Percentiles rank a stretch among this genome's conserved stretches.
Evolutionary conservation across 2,329 filamentous ascomycete genomes (phyloP).

Genomic region (Corynespora cassiicola): DNA sequence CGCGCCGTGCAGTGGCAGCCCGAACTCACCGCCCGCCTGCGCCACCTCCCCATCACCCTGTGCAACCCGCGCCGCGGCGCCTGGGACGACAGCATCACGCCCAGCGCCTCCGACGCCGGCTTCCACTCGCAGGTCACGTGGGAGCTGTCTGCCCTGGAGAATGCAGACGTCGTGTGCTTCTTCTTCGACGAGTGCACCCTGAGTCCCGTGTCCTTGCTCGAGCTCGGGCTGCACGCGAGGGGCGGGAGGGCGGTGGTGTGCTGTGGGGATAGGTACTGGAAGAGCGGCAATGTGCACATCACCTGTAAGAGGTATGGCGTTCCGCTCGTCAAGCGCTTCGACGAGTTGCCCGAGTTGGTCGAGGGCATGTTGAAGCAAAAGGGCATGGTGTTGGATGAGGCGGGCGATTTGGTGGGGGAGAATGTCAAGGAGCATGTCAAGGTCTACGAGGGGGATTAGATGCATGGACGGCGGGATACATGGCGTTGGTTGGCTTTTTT

Average conservation of each 20-base stretch:
- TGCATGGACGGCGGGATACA: no score
- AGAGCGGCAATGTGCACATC: slow-evolving; percentile 67
- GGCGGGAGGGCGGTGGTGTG: slow-evolving; percentile 60
- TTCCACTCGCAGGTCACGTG: slow-evolving; percentile 65
- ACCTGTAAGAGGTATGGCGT: slow-evolving; percentile 60
- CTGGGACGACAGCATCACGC: slow-evolving; percentile 63
- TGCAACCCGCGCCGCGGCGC: slow-evolving; percentile 63
- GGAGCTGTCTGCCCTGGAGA: slow-evolving; percentile 65
- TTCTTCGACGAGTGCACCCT: slow-evolving; percentile 61
- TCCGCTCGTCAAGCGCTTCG: slow-evolving; percentile 51
- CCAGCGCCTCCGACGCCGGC: slow-evolving; percentile 47
- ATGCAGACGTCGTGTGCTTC: slow-evolving; percentile 61
- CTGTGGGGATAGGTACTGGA: slow-evolving; percentile 60
- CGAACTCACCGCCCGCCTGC: slow-evolving; percentile 50
- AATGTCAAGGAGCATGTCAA: slow-evolving; percentile 3
- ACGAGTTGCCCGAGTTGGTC: slow-evolving; percentile 49
- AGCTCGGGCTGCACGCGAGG: slow-evolving; percentile 62
- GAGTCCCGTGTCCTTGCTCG: slow-evolving; percentile 66
- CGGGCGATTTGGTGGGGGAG: slow-evolving; percentile 15
- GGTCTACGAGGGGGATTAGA: no score
- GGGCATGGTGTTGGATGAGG: slow-evolving; percentile 28
- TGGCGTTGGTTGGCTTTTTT: no score
- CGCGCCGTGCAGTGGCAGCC: slow-evolving; percentile 60
- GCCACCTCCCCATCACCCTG: slow-evolving; percentile 57
- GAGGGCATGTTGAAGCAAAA: slow-evolving; percentile 36